Conservation (phyloP, 2,329 filamentous ascomycete genomes). For the Ilyonectria mors-panacis region DNA sequence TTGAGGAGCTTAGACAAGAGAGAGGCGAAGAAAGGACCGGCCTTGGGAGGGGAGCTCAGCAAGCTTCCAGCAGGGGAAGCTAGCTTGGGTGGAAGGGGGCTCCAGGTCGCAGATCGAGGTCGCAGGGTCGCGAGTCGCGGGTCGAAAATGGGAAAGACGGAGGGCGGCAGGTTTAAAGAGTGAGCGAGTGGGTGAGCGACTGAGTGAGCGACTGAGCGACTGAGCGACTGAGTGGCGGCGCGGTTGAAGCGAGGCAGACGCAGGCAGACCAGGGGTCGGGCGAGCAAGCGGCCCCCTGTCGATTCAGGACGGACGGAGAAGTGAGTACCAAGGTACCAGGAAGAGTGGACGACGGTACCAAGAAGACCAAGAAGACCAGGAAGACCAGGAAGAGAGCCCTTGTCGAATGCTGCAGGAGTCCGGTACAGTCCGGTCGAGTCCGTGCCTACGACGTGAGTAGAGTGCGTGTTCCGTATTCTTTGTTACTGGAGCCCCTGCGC, state of each 20-base stretch:
- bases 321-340: constrained; percentile 14
- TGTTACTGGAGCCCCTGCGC: constrained; percentile 33
- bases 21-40: constrained; percentile 37
- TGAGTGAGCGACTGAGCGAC: constrained; percentile 27
- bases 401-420: constrained; percentile 29
- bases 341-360: constrained; percentile 3
- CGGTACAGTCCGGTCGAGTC: constrained; percentile 30
- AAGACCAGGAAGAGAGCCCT: constrained; percentile 12
- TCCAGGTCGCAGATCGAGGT: constrained; percentile 33
- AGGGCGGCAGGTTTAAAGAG: constrained; percentile 53
- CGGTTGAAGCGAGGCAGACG: constrained; percentile 45
- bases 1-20: constrained; percentile 23
- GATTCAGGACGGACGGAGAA: constrained; percentile 10
- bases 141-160: constrained; percentile 42
- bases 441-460: constrained; percentile 25
- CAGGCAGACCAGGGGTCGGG: constrained; percentile 46
- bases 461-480: constrained; percentile 35
- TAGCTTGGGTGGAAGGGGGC: constrained; percentile 35
- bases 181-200: constrained; percentile 33
- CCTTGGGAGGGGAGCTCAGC: constrained; percentile 35
- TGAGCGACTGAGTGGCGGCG: constrained; percentile 37
- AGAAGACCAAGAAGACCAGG: constrained; percentile 14
- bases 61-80: constrained; percentile 42
- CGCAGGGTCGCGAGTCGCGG: constrained; percentile 14
- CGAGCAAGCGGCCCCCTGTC: constrained; percentile 36